Evolutionary conservation across 2,329 filamentous ascomycete species (phyloP), one percentile per base, ranked within the genome.

Genomic region (Nemania abortiva): DNA sequence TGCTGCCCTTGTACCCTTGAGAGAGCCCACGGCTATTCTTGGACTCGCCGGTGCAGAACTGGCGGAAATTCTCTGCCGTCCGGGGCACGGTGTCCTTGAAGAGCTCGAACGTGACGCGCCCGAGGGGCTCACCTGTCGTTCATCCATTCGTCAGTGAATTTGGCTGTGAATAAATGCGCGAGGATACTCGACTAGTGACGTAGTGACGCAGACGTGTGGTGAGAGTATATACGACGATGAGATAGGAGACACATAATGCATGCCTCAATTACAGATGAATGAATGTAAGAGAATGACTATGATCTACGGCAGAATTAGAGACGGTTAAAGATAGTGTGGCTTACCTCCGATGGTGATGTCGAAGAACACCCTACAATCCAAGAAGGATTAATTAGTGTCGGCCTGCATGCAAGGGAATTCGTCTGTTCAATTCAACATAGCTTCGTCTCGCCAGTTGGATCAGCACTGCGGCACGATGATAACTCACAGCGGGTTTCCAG

Each of bases 31-130:
- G 87, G 59, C 88, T 81, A 78, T 92, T 92, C 83, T 94, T 97
- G 73, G 88, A 90, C 84, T 98, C 95, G 75, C 96, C 96, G 0
- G 95, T 98, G 83, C 95, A 98, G 83, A 97, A 97, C 79, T 97
- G 94, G 55, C 95, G 92, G 81, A 99, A 98, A 84, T 98, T 98
- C 82, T 98, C 96, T 34, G 94, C 93, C 9, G 96, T 98, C 76
- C 91, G 91, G 72, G 95, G 94, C 0, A 94, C 92, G 24, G 92
- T 86, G 81, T 97, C 88, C 70, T 91, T 90, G 85, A 96, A 98
- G 70, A 99, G 89, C 82, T 98, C 93, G 80, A 97, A 94, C 73
- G 92, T 95, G 77, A 97, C 90, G 66, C 94, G 91, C 71, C 95
- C 95, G 18, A 97, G 88, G 2, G 93, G 91, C 77, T 97, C 93